These are phyloP conservation scores for Ramaria sp. DNA, from an alignment of 768 basidiomycete species.

Conservation along the genomic window DNA sequence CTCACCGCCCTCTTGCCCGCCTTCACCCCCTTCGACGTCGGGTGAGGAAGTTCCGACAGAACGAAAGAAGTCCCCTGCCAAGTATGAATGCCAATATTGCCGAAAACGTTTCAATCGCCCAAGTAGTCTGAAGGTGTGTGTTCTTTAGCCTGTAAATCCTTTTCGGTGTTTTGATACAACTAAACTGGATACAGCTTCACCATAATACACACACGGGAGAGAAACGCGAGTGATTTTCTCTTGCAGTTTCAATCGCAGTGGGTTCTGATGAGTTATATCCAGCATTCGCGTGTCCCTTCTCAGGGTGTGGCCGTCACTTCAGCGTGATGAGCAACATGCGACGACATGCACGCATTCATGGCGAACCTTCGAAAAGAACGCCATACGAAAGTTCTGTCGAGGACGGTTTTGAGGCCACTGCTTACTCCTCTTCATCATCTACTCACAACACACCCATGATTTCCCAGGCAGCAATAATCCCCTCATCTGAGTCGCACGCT, in stretches of 20 bases:
- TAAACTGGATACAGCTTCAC: slow-evolving; percentile 45
- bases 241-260: background rate
- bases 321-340: slow-evolving; percentile 88
- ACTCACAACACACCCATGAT: background rate
- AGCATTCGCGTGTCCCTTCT: slow-evolving; percentile 70
- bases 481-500: background rate
- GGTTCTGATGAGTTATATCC: slow-evolving; percentile 12
- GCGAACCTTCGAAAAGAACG: background rate
- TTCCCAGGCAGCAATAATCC: background rate
- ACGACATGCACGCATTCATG: slow-evolving; percentile 67
- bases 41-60: slow-evolving; percentile 1
- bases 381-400: background rate
- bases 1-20: background rate
- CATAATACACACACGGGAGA: slow-evolving; percentile 78
- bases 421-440: background rate
- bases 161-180: no score
- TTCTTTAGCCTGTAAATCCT: background rate
- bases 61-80: slow-evolving; percentile 1
- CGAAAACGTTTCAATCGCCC: slow-evolving; percentile 76
- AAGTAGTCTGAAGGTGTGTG: slow-evolving; percentile 64
- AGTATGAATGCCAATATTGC: slow-evolving; percentile 63
- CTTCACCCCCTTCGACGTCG: slow-evolving; percentile 1
- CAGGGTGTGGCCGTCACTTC: slow-evolving; percentile 71
- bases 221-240: slow-evolving; percentile 48
- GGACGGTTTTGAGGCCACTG: background rate